Evolutionary conservation across 2,329 filamentous ascomycete genomes (phyloP).

Genomic region (Ceratocystis lukuohia): DNA sequence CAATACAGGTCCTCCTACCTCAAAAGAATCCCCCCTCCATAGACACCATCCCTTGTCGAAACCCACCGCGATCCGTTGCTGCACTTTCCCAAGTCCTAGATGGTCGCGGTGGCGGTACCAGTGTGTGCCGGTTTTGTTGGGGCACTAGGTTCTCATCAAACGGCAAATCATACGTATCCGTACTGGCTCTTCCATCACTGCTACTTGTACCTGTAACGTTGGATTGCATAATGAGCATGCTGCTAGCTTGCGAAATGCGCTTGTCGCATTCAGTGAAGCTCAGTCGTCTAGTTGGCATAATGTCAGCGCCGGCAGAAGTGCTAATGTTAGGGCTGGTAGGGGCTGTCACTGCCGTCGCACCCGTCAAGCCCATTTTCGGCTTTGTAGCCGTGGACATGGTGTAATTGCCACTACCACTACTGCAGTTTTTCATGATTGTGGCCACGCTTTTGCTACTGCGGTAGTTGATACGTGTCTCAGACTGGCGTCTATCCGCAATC

Average conservation of each 20-base stretch:
- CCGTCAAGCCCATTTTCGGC: neutral
- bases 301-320: neutral
- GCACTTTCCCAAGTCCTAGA: slow-evolving; percentile 13
- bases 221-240: slow-evolving; percentile 44
- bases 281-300: slow-evolving; percentile 39
- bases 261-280: slow-evolving; percentile 50
- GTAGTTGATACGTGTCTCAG: slow-evolving; percentile 10
- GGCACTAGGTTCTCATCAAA: slow-evolving; percentile 11
- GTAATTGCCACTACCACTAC: neutral
- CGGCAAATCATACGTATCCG: slow-evolving; percentile 11
- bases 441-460: neutral
- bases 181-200: slow-evolving; percentile 26
- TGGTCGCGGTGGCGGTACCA: slow-evolving; percentile 16
- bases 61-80: neutral
- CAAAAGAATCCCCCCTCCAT: slow-evolving; percentile 16
- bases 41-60: slow-evolving; percentile 9
- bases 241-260: slow-evolving; percentile 47
- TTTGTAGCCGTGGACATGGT: neutral
- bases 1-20: neutral
- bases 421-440: slow-evolving; percentile 23
- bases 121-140: neutral
- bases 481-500: slow-evolving; percentile 26
- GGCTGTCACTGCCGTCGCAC: neutral
- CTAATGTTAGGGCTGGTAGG: neutral
- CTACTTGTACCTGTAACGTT: slow-evolving; percentile 39